A percentile compares a stretch with the other conserved stretches of the same genome.
Conservation (phyloP, 2,329 filamentous ascomycete species). For the Fusarium sp. region DNA sequence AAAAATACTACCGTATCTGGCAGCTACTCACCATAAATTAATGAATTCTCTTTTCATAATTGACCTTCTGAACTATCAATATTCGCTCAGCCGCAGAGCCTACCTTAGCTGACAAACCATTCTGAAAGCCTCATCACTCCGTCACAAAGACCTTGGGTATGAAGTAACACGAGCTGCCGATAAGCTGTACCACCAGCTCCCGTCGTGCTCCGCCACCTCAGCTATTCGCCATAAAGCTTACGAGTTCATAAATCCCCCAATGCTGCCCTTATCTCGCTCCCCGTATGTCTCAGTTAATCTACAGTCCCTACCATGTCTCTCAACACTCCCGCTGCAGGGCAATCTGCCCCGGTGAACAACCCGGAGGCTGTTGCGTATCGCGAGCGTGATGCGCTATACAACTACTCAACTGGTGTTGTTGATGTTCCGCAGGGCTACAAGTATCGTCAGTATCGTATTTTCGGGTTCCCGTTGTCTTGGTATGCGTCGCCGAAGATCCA, state of each 20-base stretch:
- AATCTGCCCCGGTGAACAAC: conserved; percentile 29
- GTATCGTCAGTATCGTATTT: conserved; percentile 29
- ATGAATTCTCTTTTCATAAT: too few species aligned
- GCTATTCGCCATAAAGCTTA: not conserved
- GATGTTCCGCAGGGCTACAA: conserved; percentile 30
- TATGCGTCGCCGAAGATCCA: conserved; percentile 79
- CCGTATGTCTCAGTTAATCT: not conserved
- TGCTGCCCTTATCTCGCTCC: not conserved
- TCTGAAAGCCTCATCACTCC: not conserved
- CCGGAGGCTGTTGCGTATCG: conserved; percentile 21
- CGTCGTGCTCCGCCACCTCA: conserved; percentile 10
- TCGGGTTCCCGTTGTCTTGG: conserved; percentile 52
- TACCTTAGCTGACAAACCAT: not conserved
- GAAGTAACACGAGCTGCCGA: not conserved
- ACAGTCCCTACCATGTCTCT: conserved; percentile 17
- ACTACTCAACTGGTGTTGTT: conserved; percentile 20
- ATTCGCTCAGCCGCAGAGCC: not conserved
- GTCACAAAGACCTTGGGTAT: not conserved
- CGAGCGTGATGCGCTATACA: not conserved
- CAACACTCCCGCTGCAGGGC: conserved; percentile 32
- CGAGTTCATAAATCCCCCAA: not conserved
- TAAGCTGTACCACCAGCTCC: not conserved
- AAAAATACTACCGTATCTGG: not conserved
- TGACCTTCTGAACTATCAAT: not conserved
- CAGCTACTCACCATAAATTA: fast-evolving